phyloP scores from a whole-genome alignment of 2,329 filamentous ascomycete species.

The Penicillium nordicum region DNA sequence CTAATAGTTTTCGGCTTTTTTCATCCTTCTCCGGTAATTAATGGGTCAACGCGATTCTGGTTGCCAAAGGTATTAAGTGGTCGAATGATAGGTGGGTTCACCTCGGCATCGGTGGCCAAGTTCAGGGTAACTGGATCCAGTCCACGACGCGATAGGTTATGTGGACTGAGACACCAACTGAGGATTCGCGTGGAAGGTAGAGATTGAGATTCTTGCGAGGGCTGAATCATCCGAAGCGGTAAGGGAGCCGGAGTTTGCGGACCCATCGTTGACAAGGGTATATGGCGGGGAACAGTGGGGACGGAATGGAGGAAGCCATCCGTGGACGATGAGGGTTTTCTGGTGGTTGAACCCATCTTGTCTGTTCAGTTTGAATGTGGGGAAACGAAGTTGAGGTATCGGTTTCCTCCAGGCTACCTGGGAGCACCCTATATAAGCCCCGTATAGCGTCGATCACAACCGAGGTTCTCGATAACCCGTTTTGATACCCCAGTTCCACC shows the following conservation, averaged over 20 bases:
- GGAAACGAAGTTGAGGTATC: too few species aligned
- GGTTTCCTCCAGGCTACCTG: too few species aligned
- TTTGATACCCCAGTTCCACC: too few species aligned
- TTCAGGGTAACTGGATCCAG: not conserved
- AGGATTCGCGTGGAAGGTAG: not conserved
- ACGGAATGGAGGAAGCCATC: too few species aligned
- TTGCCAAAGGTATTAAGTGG: not conserved
- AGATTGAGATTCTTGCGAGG: not conserved
- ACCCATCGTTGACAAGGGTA: not conserved
- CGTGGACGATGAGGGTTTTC: too few species aligned
- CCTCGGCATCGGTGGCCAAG: not conserved
- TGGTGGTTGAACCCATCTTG: too few species aligned
- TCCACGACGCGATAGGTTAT: not conserved
- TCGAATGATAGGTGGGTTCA: not conserved
- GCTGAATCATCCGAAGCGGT: not conserved
- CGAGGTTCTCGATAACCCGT: too few species aligned
- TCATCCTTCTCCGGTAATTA: not conserved
- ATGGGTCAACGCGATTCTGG: not conserved
- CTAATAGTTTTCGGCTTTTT: not conserved
- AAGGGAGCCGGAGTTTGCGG: not conserved
- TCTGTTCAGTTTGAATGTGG: too few species aligned
- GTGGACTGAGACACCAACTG: not conserved
- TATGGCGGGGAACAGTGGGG: not conserved
- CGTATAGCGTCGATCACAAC: too few species aligned
- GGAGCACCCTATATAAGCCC: too few species aligned